Evolutionary conservation across 768 basidiomycete genomes (phyloP).

Genomic region (Serendipita indica): DNA sequence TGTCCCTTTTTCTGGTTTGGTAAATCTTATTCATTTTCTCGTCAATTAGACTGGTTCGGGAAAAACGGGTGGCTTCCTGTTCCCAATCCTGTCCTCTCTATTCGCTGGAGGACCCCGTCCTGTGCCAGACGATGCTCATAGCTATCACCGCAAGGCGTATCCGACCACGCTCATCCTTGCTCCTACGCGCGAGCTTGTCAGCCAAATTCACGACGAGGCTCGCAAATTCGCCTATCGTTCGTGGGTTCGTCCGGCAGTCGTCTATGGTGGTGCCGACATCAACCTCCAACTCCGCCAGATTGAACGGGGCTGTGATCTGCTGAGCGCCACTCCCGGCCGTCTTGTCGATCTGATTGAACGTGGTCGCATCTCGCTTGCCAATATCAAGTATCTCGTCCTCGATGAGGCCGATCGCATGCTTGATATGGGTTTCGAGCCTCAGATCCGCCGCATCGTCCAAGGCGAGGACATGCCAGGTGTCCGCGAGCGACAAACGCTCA

Average conservation of each 20-base stretch:
- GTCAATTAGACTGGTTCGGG: conserved; percentile 88
- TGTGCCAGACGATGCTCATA: conserved; percentile 40
- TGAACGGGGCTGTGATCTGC: conserved; percentile 92
- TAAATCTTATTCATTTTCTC: conserved; percentile 10
- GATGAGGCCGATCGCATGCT: conserved; percentile 99
- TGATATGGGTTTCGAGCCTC: conserved; percentile 99
- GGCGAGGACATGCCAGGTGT: conserved; percentile 97
- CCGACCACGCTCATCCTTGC: conserved; percentile 96
- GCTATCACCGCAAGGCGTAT: conserved; percentile 62
- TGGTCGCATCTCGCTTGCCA: conserved; percentile 88
- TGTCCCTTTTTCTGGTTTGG: conserved; percentile 16
- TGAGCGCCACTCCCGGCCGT: conserved; percentile 94
- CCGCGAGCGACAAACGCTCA: conserved; percentile 86
- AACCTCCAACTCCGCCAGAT: conserved; percentile 84
- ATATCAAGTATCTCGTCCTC: conserved; percentile 94
- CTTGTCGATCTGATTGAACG: conserved; percentile 97
- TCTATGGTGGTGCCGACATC: conserved; percentile 98
- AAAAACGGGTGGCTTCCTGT: conserved; percentile 97
- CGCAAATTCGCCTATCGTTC: conserved; percentile 98
- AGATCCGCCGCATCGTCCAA: conserved; percentile 95
- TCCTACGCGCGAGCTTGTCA: conserved; percentile 95
- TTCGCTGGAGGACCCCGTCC: conserved; percentile 69
- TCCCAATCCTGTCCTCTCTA: conserved; percentile 92
- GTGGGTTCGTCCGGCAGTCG: conserved; percentile 97
- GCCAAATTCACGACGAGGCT: conserved; percentile 98